Evolutionary conservation across 1,284 basidiomycete genomes (phyloP).

Genomic region (Ceratobasidium sp.): DNA sequence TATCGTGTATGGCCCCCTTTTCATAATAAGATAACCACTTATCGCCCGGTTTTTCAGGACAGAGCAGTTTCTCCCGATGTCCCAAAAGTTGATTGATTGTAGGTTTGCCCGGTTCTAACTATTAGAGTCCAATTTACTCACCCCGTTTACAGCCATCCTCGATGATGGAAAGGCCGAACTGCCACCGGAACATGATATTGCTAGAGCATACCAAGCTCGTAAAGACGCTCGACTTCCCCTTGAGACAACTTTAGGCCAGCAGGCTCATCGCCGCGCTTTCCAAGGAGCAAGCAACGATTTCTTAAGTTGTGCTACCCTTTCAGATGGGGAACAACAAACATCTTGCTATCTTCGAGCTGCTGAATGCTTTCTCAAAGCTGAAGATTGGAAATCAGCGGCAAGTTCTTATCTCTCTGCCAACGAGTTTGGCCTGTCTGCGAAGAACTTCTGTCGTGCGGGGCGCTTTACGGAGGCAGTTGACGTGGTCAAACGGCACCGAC

Average conservation of each 20-base stretch:
- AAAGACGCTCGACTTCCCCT: slow-evolving; percentile 58
- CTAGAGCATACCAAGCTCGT: slow-evolving; percentile 63
- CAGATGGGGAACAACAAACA: slow-evolving; percentile 26
- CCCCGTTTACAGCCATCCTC: slow-evolving; percentile 60
- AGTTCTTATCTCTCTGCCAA: slow-evolving; percentile 62
- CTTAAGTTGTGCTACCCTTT: not conserved
- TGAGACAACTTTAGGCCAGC: slow-evolving; percentile 54
- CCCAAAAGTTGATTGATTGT: slow-evolving; percentile 70
- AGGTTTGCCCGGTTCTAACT: slow-evolving; percentile 48
- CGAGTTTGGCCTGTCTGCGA: slow-evolving; percentile 63
- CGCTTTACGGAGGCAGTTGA: slow-evolving; percentile 69
- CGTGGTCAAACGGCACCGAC: slow-evolving; percentile 59
- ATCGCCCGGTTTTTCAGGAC: slow-evolving; percentile 62
- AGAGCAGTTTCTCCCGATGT: slow-evolving; percentile 75
- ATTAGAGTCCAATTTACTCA: slow-evolving; percentile 54
- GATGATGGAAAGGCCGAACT: slow-evolving; percentile 66
- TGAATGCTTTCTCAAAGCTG: slow-evolving; percentile 66
- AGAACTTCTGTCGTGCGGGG: slow-evolving; percentile 64
- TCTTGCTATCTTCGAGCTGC: slow-evolving; percentile 59
- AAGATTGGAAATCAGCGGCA: slow-evolving; percentile 57
- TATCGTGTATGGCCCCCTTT: slow-evolving; percentile 62
- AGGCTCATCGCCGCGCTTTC: slow-evolving; percentile 59
- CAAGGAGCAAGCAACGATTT: slow-evolving; percentile 60
- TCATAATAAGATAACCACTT: slow-evolving; percentile 28
- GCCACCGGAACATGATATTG: slow-evolving; percentile 63